Evolutionary conservation across 192 early-diverging fungal species (phyloP), one percentile per base, ranked within the genome.

Genomic region (Coemansia sp.): DNA sequence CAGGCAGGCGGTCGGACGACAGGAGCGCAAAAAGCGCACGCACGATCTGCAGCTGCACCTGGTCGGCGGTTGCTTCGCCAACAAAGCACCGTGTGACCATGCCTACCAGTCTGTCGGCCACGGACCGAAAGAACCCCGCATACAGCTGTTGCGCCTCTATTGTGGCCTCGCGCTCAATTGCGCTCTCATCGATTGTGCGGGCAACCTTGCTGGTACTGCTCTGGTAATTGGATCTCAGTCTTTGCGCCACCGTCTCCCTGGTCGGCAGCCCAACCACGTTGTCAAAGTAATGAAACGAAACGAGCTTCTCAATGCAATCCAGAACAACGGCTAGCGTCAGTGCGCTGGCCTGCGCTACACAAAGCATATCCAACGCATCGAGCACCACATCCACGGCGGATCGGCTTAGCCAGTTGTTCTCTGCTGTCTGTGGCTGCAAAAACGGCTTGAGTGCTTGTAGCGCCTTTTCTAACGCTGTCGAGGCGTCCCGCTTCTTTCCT

Each of bases 21-120:
- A 94, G 87, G 53, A 94, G 91, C 12, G 90, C 92, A 60, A 93
- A 83, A 40, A 97, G 79, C 2, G 95, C 95, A 85, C 95, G 95
- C 59, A 96, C 87, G 10, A 98, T 91, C 70, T 98, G 95, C 65
- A 96, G 65, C 74, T 96, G 94, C 10, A 98, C 89, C 63, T 88
- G 91, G 22, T 95, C 94, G 60, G 91, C 91, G 0, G 91, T 94
- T 41, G 80, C 74, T 63, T 94, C 92, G 60, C 90, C 90, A 44
- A 86, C 86, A 75, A 93, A 92, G 55, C 89, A 87, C 58, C 92
- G 85, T 62, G 91, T 92, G 22, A 95, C 90, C 41, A 88, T 86
- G 58, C 87, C 88, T 12, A 95, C 89, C 13, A 94, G 88, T 6
- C 76, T 72, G 8, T 75, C 68, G 1, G 63, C 76, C 10, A 69